Conservation (phyloP, 192 early-diverging fungal genomes). For the Mortierella antarctica region DNA sequence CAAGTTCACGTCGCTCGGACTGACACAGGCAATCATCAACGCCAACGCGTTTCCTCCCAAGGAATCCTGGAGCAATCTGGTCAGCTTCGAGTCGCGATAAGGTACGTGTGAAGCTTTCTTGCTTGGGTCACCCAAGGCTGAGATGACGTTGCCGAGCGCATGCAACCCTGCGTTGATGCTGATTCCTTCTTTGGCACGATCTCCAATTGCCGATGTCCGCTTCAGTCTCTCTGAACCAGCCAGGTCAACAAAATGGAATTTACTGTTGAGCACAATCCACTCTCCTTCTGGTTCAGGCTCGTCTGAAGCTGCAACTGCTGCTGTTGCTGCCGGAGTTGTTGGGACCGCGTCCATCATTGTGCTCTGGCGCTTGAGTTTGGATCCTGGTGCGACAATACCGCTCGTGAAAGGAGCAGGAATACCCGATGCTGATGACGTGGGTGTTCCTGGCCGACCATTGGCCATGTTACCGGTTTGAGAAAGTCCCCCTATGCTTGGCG, state of each 20-base stretch:
- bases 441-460: conserved; percentile 36
- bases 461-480: background rate
- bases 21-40: conserved; percentile 95
- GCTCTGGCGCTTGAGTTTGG: conserved; percentile 42
- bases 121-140: conserved; percentile 87
- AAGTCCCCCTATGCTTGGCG: no score
- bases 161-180: conserved; percentile 96
- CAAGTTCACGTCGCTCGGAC: conserved; percentile 85
- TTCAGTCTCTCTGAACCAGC: conserved; percentile 97
- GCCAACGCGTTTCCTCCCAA: conserved; percentile 95
- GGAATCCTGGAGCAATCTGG: conserved; percentile 94
- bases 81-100: conserved; percentile 97
- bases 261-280: conserved; percentile 76
- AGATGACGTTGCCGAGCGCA: conserved; percentile 98
- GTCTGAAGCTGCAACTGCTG: background rate
- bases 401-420: conserved; percentile 42
- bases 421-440: conserved; percentile 17
- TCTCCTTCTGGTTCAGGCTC: conserved; percentile 60
- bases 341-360: conserved; percentile 5
- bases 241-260: conserved; percentile 99
- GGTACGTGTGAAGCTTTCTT: conserved; percentile 82
- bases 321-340: conserved; percentile 1
- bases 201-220: conserved; percentile 91
- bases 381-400: conserved; percentile 42
- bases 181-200: conserved; percentile 95